Conservation (phyloP, 2,329 filamentous ascomycete genomes). For the Sphaerulina populicola region DNA sequence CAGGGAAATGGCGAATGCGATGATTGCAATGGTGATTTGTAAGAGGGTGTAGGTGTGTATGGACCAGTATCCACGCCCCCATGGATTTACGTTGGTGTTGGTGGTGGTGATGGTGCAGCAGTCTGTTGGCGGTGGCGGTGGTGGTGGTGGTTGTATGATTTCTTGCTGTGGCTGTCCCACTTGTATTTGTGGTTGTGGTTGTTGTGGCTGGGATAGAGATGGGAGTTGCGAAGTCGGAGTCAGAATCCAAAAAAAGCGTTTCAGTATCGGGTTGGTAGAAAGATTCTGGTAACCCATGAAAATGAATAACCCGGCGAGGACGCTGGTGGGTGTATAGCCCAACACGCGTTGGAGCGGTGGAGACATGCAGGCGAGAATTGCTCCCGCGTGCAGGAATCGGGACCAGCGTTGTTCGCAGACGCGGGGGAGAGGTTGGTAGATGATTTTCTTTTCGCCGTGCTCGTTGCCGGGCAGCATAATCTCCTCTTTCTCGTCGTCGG, state of each 20-base stretch:
- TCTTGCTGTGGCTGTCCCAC: too few relatives aligned
- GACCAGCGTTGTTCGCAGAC: constrained; percentile 60
- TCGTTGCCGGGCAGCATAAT: constrained; percentile 31
- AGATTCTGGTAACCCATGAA: constrained; percentile 62
- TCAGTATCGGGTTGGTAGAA: constrained; percentile 54
- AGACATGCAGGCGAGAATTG: constrained; percentile 54
- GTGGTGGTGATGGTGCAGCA: too few relatives aligned
- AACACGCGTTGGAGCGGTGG: constrained; percentile 57
- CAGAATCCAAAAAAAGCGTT: constrained; percentile 50
- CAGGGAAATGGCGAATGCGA: constrained; percentile 55
- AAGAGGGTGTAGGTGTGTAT: constrained; percentile 53
- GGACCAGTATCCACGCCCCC: constrained; percentile 38
- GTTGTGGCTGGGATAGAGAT: constrained; percentile 13
- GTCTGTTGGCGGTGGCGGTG: too few relatives aligned
- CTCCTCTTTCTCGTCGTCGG: constrained; percentile 38
- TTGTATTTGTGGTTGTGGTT: too few relatives aligned
- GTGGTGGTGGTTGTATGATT: too few relatives aligned
- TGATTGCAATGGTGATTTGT: constrained; percentile 51
- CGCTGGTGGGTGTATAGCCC: constrained; percentile 56
- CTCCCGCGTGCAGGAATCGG: constrained; percentile 52
- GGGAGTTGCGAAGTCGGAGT: constrained; percentile 41
- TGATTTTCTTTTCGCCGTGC: constrained; percentile 31
- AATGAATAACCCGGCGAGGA: constrained; percentile 57
- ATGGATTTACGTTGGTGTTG: too few relatives aligned
- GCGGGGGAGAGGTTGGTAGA: constrained; percentile 34